These are phyloP conservation scores for Colletotrichum cereale DNA, from an alignment of 2,329 filamentous ascomycete species.

Conservation along the genomic window DNA sequence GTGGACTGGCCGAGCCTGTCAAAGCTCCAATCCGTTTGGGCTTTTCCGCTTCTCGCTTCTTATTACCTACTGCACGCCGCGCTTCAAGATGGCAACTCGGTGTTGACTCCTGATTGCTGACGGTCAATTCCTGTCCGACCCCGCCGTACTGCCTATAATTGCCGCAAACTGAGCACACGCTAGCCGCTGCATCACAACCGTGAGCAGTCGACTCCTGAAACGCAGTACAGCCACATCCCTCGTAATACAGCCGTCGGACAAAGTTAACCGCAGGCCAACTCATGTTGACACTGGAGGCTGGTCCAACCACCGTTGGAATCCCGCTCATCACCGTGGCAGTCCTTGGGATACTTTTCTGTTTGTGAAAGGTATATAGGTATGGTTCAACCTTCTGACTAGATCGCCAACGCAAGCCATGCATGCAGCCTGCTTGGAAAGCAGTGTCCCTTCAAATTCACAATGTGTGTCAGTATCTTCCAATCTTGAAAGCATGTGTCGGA, in stretches of 20 bases:
- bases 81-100: neutral
- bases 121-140: neutral
- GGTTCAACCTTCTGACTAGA: neutral
- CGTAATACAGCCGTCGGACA: neutral
- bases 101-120: neutral
- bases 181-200: neutral
- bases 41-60: slow-evolving; percentile 5
- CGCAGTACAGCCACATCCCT: slow-evolving; percentile 13
- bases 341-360: neutral
- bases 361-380: no score
- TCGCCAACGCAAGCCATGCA: neutral
- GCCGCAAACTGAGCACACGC: neutral
- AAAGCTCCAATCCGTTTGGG: slow-evolving; percentile 31
- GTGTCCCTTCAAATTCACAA: neutral
- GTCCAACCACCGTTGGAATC: neutral
- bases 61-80: neutral
- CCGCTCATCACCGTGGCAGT: neutral
- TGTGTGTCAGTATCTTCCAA: neutral
- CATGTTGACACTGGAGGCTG: slow-evolving; percentile 1
- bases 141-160: neutral
- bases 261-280: neutral
- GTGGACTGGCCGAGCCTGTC: slow-evolving; percentile 25
- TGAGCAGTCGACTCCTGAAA: slow-evolving; percentile 27
- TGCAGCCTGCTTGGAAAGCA: neutral
- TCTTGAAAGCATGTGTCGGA: neutral